Conservation (phyloP, 768 basidiomycete genomes). For the Pleurotus giganteus region DNA sequence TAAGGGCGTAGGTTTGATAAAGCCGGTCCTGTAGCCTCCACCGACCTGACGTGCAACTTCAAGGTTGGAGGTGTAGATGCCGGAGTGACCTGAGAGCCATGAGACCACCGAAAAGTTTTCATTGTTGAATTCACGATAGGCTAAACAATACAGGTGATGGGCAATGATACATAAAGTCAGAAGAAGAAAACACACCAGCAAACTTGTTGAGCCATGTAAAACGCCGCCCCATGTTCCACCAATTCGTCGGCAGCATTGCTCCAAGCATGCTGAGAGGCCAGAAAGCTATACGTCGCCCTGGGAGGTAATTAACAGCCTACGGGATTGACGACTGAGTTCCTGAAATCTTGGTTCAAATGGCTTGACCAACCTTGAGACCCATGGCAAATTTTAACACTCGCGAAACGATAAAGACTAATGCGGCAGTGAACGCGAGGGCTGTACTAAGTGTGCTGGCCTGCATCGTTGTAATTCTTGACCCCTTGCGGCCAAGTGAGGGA, state of each 20-base stretch:
- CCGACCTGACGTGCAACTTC: constrained; percentile 45
- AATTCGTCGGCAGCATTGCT: constrained; percentile 32
- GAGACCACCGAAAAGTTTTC: constrained; percentile 42
- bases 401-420: constrained; percentile 27
- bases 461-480: no score
- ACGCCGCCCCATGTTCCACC: constrained; percentile 40
- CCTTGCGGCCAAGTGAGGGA: no score
- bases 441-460: neutral
- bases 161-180: neutral
- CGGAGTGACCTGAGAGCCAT: constrained; percentile 33
- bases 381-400: constrained; percentile 27
- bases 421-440: neutral
- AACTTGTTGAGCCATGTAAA: constrained; percentile 36
- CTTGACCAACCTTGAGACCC: constrained; percentile 27
- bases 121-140: constrained; percentile 32
- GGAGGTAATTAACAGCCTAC: constrained; percentile 35
- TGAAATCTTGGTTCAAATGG: no score
- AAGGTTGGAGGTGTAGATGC: constrained; percentile 42
- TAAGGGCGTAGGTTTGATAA: constrained; percentile 37
- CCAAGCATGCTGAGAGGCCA: constrained; percentile 36
- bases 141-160: constrained; percentile 16
- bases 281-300: constrained; percentile 39
- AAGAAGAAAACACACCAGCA: constrained; percentile 23
- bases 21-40: constrained; percentile 37
- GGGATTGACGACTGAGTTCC: no score